These are phyloP conservation scores for Pyrenochaeta sp. DNA, from an alignment of 2,329 filamentous ascomycete genomes.

Conservation along the genomic window DNA sequence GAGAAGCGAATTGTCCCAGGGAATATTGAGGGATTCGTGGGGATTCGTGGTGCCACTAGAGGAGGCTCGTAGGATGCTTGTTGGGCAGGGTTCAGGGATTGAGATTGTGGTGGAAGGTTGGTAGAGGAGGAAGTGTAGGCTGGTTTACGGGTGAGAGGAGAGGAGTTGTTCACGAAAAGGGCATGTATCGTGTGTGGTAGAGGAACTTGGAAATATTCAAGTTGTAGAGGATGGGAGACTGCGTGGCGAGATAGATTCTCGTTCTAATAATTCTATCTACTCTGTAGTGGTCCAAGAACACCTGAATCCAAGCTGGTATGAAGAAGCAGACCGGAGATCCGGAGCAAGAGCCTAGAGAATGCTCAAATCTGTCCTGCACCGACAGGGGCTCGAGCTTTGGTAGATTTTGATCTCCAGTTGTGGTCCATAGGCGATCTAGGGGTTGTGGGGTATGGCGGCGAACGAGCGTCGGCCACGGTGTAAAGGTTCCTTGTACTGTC, in stretches of 20 bases:
- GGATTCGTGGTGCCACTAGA: slow-evolving; percentile 37
- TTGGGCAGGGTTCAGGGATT: neutral
- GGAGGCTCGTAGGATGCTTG: slow-evolving; percentile 1
- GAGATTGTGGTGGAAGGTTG: neutral
- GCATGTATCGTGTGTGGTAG: neutral
- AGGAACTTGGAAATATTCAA: neutral
- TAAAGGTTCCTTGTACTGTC: neutral
- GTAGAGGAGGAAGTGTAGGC: slow-evolving; percentile 29
- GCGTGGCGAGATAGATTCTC: neutral
- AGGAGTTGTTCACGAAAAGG: neutral
- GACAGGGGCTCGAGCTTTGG: neutral
- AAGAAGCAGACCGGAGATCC: neutral
- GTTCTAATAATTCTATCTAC: neutral
- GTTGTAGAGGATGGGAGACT: neutral
- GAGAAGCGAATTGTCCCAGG: slow-evolving; percentile 4
- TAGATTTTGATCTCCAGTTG: neutral
- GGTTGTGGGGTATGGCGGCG: neutral
- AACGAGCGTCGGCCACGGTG: slow-evolving; percentile 9
- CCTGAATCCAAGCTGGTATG: too few species aligned
- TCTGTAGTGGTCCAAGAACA: neutral
- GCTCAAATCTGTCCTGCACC: neutral
- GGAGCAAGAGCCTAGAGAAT: neutral
- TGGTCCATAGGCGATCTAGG: neutral
- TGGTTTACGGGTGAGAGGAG: slow-evolving; percentile 1
- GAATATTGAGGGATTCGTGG: slow-evolving; percentile 8